phyloP scores from a whole-genome alignment of 192 early-diverging fungal species.

The Phycomyces nitens region DNA sequence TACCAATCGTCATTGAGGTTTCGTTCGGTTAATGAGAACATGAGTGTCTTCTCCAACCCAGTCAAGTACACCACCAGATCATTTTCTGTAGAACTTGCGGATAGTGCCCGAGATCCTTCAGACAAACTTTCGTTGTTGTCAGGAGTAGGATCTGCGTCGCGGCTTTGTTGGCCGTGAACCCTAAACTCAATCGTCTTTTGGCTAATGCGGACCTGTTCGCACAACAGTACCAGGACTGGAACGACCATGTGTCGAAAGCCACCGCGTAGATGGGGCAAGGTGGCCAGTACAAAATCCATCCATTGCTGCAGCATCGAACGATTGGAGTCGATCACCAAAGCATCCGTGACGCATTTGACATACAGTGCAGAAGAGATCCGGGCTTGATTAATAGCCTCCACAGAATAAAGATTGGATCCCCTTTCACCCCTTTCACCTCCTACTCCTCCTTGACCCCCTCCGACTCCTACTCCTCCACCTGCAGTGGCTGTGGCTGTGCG shows the following conservation, averaged over 20 bases:
- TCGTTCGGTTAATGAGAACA: constrained; percentile 48
- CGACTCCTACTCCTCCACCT: too few species aligned
- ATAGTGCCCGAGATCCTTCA: not conserved
- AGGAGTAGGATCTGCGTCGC: not conserved
- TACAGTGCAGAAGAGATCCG: constrained; percentile 45
- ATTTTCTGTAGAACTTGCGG: constrained; percentile 31
- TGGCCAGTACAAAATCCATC: constrained; percentile 69
- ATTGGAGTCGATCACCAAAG: constrained; percentile 55
- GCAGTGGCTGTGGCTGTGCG: too few species aligned
- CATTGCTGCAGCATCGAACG: constrained; percentile 69
- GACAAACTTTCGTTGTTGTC: not conserved
- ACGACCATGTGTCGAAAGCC: constrained; percentile 61
- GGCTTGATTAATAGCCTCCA: constrained; percentile 12
- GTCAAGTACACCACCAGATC: constrained; percentile 50
- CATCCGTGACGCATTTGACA: constrained; percentile 55
- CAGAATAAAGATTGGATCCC: too few species aligned
- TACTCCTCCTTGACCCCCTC: too few species aligned
- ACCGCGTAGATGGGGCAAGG: constrained; percentile 56
- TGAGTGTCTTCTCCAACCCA: constrained; percentile 56
- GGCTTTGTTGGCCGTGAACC: constrained; percentile 9
- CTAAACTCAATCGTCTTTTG: constrained; percentile 20
- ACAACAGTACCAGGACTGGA: constrained; percentile 59
- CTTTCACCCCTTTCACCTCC: too few species aligned
- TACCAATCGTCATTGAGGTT: constrained; percentile 32
- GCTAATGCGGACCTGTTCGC: constrained; percentile 52